Evolutionary conservation across 345 rosid species (phyloP), one percentile per base, ranked within the genome.

Genomic region (Hirschfeldia incana): DNA sequence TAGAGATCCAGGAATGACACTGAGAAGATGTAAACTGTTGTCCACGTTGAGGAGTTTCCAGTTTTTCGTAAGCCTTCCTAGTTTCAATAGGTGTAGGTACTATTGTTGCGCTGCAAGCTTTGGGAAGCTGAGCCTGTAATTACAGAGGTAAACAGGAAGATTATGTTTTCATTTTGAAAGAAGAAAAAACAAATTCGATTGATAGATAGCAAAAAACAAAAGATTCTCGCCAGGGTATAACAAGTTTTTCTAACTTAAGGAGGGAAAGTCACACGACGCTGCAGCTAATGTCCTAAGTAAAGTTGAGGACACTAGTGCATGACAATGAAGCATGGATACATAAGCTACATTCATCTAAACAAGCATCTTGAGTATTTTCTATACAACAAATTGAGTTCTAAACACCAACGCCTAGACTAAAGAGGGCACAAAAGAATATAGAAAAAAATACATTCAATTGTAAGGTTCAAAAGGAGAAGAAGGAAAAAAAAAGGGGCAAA

Each of bases 51-150:
- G 89, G 87, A 68, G 69, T 80, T 8, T 82, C 85, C 15, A 80
- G 69, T 75, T 83, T 82, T 67, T 60, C 57, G 29, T 83, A 76
- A 39, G 85, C 89, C 81, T 85, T 88, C 59, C 86, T 83, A 73
- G 90, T 83, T 80, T 86, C 97, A 62, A 65, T 16, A 8, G 93
- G 94, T 58, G 97, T 92, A 78, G 80, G 89, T 4, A 84, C 89
- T 4, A 84, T 83, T 83, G 87, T 74, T 4, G 88, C 84, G 33
- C 87, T 87, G 63, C 89, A 88, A 68, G 89, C 90, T 86, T 91
- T 92, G 37, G 89, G 89, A 86, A 89, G 85, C 65, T 81, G 91
- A 37, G 88, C 92, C 98, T 92, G 84, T 26, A 32, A 15, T 4
- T 73, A 39, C 69, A 26, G 8, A 78, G 11, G 69, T 26, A 66